Evolutionary conservation across 2,329 filamentous ascomycete genomes (phyloP), one percentile per base, ranked within the genome.

Genomic region (Fusarium equiseti): DNA sequence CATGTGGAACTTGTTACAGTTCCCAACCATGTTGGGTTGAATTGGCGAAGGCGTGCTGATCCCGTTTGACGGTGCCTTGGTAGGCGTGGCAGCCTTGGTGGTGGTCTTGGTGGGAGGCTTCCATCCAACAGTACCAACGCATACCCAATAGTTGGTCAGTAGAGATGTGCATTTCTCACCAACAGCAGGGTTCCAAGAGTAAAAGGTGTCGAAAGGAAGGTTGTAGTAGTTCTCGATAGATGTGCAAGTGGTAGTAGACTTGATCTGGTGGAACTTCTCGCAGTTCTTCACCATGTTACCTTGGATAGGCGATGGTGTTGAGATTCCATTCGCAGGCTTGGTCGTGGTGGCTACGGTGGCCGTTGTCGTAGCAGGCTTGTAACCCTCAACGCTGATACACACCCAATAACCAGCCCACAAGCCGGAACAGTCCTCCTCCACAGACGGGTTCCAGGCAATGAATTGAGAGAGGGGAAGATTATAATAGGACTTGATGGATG

Each of bases 251-350:
- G 77, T 74, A 2, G 71, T 74, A 0, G 18, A 45, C 11, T 66
- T 38, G 0, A 79, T 62, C 3, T 65, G 48, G 51, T 78, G 65
- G 50, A 79, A 80, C 40, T 66, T 75, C 15, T 77, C 70, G 27
- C 78, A 79, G 59, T 76, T 77, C 11, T 53, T 55, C 9, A 73
- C 70, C 72, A 80, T 78, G 40, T 72, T 74, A 3, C 71, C 55
- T 54, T 79, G 77, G 10, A 66, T 76, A 4, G 27, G 29, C 20
- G 18, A 20, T 24, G n/a, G n/a, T 1, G 42, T 43, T 5, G n/a
- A 43, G 42, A 43, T 43, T 1, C 42, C 42, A 43, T 43, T 43
- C 2, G 42, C 42, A 24, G 42, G 42, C 11, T 43, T 43, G 20
- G 42, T 43, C 6, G 12, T 43, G 42, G 42, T 43, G 6, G 20